phyloP scores from a whole-genome alignment of 768 basidiomycete genomes.

The Pulveroboletus sp. region DNA sequence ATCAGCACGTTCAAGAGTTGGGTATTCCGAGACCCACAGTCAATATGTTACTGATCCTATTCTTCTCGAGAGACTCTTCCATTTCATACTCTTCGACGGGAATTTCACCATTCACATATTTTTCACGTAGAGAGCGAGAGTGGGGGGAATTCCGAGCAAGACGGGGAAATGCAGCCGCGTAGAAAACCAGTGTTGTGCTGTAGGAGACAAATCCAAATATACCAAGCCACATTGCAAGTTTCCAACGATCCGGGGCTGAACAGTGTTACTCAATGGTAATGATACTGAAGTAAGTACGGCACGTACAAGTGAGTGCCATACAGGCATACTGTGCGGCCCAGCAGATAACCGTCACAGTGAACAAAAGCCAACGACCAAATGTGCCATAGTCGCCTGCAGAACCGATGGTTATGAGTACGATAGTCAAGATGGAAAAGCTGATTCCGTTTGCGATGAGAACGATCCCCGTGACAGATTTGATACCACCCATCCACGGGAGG shows the following conservation, averaged over 20 bases:
- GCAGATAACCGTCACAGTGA: slow-evolving; percentile 67
- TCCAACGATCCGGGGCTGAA: slow-evolving; percentile 66
- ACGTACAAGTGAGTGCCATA: slow-evolving; percentile 68
- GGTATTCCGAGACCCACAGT: slow-evolving; percentile 44
- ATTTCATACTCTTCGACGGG: slow-evolving; percentile 60
- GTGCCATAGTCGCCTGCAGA: slow-evolving; percentile 35
- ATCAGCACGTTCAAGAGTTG: background rate
- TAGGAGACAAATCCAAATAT: slow-evolving; percentile 79
- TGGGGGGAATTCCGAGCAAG: slow-evolving; percentile 75
- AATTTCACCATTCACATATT: slow-evolving; percentile 59
- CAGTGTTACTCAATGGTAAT: background rate
- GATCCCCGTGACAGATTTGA: slow-evolving; percentile 71
- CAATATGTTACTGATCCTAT: slow-evolving; percentile 80
- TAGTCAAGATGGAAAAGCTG: slow-evolving; percentile 80
- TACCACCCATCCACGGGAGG: slow-evolving; percentile 73
- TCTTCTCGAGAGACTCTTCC: slow-evolving; percentile 82
- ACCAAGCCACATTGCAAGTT: slow-evolving; percentile 72
- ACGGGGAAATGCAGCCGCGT: slow-evolving; percentile 73
- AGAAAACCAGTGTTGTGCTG: slow-evolving; percentile 80
- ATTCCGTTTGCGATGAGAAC: slow-evolving; percentile 79
- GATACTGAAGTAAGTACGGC: background rate
- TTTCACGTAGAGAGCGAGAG: slow-evolving; percentile 51
- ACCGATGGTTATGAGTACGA: slow-evolving; percentile 77
- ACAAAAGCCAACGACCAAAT: slow-evolving; percentile 78
- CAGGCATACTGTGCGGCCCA: slow-evolving; percentile 81